A percentile compares a stretch with the other conserved stretches of the same genome.
These are phyloP conservation scores for Kingdonia uniflora DNA, from an alignment of 164 flowering plant species.

Conservation along the genomic window DNA sequence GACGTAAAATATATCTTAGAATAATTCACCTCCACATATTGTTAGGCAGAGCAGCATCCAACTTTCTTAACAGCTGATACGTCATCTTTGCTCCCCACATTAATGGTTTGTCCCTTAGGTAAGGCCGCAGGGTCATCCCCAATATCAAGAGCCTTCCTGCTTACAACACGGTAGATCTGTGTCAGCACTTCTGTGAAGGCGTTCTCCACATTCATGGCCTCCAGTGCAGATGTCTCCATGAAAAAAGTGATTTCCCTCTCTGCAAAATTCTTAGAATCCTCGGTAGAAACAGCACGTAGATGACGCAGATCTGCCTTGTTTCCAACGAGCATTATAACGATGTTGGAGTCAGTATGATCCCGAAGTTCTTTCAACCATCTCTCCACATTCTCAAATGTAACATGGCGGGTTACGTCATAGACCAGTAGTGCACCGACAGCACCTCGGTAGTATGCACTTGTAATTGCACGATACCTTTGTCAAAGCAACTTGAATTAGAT, in stretches of 20 bases:
- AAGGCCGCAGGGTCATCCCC: constrained; percentile 14
- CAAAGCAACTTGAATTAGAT: neutral
- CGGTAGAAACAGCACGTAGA: constrained; percentile 13
- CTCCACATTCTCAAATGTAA: constrained; percentile 15
- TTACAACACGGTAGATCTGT: constrained; percentile 13
- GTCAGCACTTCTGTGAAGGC: constrained; percentile 15
- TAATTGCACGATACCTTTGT: constrained; percentile 12
- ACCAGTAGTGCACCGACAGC: constrained; percentile 14
- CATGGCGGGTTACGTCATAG: constrained; percentile 13
- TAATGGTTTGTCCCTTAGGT: constrained; percentile 15
- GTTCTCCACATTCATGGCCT: constrained; percentile 15
- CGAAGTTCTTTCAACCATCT: constrained; percentile 15
- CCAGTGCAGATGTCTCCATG: constrained; percentile 15
- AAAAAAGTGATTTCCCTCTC: constrained; percentile 14
- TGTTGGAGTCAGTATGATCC: constrained; percentile 13
- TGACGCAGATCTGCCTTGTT: constrained; percentile 14
- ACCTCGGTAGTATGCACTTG: constrained; percentile 15
- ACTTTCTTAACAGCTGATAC: constrained; percentile 15
- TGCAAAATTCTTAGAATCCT: constrained; percentile 11
- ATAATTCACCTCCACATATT: neutral
- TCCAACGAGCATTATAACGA: constrained; percentile 15
- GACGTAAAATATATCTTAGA: too few relatives aligned
- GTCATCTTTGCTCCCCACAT: constrained; percentile 12
- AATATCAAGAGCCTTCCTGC: constrained; percentile 16
- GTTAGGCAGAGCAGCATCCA: constrained; percentile 12